Evolutionary conservation across 768 basidiomycete species (phyloP), one percentile per base, ranked within the genome.

Genomic region (Suillus subalutaceus): DNA sequence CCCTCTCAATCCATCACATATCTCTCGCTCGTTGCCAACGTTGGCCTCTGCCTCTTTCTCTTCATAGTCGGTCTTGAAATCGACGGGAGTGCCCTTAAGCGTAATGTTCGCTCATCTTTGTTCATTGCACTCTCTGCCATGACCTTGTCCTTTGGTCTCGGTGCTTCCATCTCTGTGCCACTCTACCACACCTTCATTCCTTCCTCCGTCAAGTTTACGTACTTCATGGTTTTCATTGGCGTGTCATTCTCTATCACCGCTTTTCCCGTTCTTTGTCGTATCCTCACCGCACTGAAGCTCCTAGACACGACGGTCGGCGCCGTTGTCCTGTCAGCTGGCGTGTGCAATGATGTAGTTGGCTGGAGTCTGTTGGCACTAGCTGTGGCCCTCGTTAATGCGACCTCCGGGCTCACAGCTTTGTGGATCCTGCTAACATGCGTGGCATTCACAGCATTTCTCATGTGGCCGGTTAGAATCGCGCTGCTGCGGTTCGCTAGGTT

Each of bases 11-110:
- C 94, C 0, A 71, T 85, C 5, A 82, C 95, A 0, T 97, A 88
- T 75, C 88, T 99, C 41, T 89, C 87, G 48, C 89, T 99, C 43
- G 89, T 92, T 35, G 93, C 97, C 23, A 94, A 91, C 72, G 92
- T 99, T 68, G 97, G 93, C 1, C 84, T 94, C 9, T 90, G 89
- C 68, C 86, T 96, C 56, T 96, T 94, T 80, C 86, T 98, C 13
- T 98, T 98, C 81, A 86, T 98, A 67, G 90, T 98, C 43, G 97
- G 97, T 0, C 88, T 97, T 23, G 93, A 94, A 79, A 96, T 97
- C 65, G 97, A 99, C 69, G 80, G 86, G 0, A 80, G 81, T 4
- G 81, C 97, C 66, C 91, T 99, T 76, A 89, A 85, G 71, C 88
- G 90, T 32, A 92, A 92, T 82, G 88, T 84, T 0, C 83, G 87